Evolutionary conservation across 2,329 filamentous ascomycete species (phyloP), one percentile per base, ranked within the genome.

Genomic region (Chrysoporthe puriensis): DNA sequence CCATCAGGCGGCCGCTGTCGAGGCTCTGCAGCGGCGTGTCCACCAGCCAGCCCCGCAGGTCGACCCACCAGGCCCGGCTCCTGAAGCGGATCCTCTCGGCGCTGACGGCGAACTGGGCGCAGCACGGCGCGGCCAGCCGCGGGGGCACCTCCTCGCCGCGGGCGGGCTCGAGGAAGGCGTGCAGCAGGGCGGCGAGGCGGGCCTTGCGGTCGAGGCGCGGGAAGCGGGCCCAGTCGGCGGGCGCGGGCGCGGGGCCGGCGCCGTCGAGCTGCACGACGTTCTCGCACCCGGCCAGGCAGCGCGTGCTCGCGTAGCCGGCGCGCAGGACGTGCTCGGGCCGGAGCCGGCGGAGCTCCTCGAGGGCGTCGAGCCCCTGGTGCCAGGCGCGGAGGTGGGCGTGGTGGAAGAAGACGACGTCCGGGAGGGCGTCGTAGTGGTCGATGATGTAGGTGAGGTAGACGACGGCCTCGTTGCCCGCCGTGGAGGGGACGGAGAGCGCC

Each of bases 361-460:
- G 9, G 76, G 80, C 32, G 84, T 80, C 70, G 85, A 84, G 61
- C 79, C 81, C 65, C 80, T 89, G 88, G 75, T 90, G 88, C 87
- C 86, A 89, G 44, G 84, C 83, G 42, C 59, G 43, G 14, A 48
- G 62, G 81, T 86, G 84, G 42, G 85, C 81, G 75, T 90, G 88
- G 78, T 87, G 84, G 76, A 90, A 90, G 62, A 88, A 81, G 56
- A 83, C 79, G 26, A 88, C 82, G 70, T 88, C 86, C 2, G 86
- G 83, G 1, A 89, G 80, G n/a, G 80, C 71, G 62, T 87, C 80
- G 76, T 89, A 90, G 75, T 88, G 80, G 72, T 89, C 85, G 73
- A 89, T 85, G 70, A 89, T 84, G 76, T 86, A 89, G 56, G 85
- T 85, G 60, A 90, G 79, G 74, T 90, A 90, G 14, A 82, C 80